These are phyloP conservation scores for Cladosporium sp. DNA, from an alignment of 2,329 filamentous ascomycete species.

Conservation along the genomic window DNA sequence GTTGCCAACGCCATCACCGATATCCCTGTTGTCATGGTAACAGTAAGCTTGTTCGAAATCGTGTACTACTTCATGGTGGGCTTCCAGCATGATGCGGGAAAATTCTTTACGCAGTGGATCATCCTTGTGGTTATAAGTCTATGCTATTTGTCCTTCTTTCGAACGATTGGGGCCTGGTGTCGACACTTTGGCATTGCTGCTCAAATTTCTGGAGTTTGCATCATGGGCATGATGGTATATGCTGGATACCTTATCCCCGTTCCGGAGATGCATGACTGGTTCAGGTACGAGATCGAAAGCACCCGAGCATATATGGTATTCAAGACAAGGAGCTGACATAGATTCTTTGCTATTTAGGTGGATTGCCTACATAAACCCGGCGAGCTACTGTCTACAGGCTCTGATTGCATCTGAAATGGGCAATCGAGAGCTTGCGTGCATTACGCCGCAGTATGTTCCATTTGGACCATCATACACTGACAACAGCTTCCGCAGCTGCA, in stretches of 20 bases:
- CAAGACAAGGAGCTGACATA: neutral
- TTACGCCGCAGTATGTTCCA: slow-evolving; percentile 40
- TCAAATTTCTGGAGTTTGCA: slow-evolving; percentile 32
- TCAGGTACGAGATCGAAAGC: neutral
- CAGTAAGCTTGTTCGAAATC: slow-evolving; percentile 59
- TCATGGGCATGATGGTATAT: slow-evolving; percentile 23
- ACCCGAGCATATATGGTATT: neutral
- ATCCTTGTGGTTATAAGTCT: slow-evolving; percentile 50
- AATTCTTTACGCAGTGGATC: slow-evolving; percentile 65
- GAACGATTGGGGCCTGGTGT: slow-evolving; percentile 42
- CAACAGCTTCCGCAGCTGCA: slow-evolving; percentile 36
- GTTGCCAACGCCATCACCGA: slow-evolving; percentile 53
- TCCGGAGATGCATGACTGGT: slow-evolving; percentile 24
- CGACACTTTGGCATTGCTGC: slow-evolving; percentile 34
- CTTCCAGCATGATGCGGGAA: slow-evolving; percentile 50
- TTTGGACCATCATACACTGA: slow-evolving; percentile 42
- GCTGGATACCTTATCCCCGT: slow-evolving; percentile 35
- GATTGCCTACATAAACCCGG: slow-evolving; percentile 57
- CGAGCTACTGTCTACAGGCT: slow-evolving; percentile 35
- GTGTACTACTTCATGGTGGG: slow-evolving; percentile 66
- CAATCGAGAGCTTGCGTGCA: slow-evolving; percentile 36
- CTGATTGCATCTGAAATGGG: slow-evolving; percentile 58
- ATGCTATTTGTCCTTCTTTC: slow-evolving; percentile 46
- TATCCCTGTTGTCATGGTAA: slow-evolving; percentile 57
- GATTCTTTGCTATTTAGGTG: neutral